These are phyloP conservation scores for Globisporangium iwayamae DNA, from an alignment of 352 stramenopile genomes.

Conservation along the genomic window DNA sequence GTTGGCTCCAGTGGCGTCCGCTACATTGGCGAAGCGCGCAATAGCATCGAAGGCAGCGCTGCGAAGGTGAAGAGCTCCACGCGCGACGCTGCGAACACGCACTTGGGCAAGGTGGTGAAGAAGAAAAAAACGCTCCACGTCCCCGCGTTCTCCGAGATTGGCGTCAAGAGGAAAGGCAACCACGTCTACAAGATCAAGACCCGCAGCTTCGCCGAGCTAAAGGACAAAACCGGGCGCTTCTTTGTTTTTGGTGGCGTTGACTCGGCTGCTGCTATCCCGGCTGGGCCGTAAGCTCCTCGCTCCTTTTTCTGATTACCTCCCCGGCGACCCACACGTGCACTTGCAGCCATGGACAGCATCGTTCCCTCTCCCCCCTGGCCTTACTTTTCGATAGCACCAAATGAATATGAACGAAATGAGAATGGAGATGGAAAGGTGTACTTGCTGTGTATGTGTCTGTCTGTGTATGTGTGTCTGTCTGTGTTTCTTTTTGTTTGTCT, in stretches of 20 bases:
- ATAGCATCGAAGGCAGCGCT: background rate
- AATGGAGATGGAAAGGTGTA: too few species aligned
- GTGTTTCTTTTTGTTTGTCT: too few species aligned
- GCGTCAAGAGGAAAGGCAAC: background rate
- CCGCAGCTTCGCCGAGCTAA: conserved; percentile 3
- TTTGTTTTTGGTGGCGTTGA: background rate
- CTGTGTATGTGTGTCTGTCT: too few species aligned
- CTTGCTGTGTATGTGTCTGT: too few species aligned
- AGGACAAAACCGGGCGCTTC: background rate
- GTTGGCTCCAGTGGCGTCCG: conserved; percentile 11
- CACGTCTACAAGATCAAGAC: conserved; percentile 7
- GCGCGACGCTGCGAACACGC: background rate
- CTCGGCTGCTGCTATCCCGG: background rate
- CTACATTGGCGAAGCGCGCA: conserved; percentile 15
- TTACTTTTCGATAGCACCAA: too few species aligned
- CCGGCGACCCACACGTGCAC: too few species aligned
- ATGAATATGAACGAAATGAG: too few species aligned
- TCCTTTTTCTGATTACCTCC: background rate
- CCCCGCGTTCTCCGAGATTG: background rate
- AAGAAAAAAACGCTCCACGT: background rate
- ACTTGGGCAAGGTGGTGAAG: background rate
- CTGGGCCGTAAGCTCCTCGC: background rate
- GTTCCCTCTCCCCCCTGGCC: too few species aligned
- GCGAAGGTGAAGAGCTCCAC: background rate
- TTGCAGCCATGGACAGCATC: too few species aligned